Percentiles rank a stretch among this genome's conserved stretches.
These are phyloP conservation scores for Pythium guiyangense DNA, from an alignment of 352 stramenopile species.

Conservation along the genomic window DNA sequence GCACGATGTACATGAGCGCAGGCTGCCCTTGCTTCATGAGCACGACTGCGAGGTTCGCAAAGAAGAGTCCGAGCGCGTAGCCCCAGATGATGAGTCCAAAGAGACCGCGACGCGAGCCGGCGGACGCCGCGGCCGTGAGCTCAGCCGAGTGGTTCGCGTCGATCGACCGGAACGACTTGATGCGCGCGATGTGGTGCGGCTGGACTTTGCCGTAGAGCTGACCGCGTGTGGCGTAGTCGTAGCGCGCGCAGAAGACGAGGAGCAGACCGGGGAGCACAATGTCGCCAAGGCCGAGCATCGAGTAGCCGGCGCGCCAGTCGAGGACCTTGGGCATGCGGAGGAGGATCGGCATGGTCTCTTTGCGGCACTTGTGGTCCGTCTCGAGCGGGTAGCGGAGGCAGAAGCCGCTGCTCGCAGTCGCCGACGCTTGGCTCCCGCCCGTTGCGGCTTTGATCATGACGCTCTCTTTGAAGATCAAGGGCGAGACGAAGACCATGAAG, in stretches of 20 bases:
- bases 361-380: slow-evolving; percentile 46
- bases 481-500: slow-evolving; percentile 95
- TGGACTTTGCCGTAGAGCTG: slow-evolving; percentile 60
- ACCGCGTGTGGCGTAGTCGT: slow-evolving; percentile 87
- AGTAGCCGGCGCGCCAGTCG: slow-evolving; percentile 90
- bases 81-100: slow-evolving; percentile 87
- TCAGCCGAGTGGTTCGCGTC: slow-evolving; percentile 17
- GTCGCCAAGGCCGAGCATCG: slow-evolving; percentile 95
- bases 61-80: slow-evolving; percentile 91
- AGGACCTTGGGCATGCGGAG: slow-evolving; percentile 91
- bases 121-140: slow-evolving; percentile 29
- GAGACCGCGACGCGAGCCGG: slow-evolving; percentile 42
- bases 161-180: slow-evolving; percentile 30
- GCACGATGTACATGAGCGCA: slow-evolving; percentile 95
- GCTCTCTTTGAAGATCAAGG: slow-evolving; percentile 85
- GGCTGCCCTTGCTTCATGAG: slow-evolving; percentile 92
- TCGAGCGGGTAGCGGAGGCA: slow-evolving; percentile 75
- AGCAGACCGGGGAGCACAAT: slow-evolving; percentile 95
- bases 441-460: slow-evolving; percentile 96
- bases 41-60: slow-evolving; percentile 93
- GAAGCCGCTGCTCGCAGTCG: slow-evolving; percentile 41
- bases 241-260: slow-evolving; percentile 93
- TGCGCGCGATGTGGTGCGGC: slow-evolving; percentile 31
- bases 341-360: slow-evolving; percentile 92
- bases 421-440: slow-evolving; percentile 52